A percentile compares a stretch with the other conserved stretches of the same genome.
Conservation (phyloP, 176 grass and related monocot genomes). For the Poa pratensis region DNA sequence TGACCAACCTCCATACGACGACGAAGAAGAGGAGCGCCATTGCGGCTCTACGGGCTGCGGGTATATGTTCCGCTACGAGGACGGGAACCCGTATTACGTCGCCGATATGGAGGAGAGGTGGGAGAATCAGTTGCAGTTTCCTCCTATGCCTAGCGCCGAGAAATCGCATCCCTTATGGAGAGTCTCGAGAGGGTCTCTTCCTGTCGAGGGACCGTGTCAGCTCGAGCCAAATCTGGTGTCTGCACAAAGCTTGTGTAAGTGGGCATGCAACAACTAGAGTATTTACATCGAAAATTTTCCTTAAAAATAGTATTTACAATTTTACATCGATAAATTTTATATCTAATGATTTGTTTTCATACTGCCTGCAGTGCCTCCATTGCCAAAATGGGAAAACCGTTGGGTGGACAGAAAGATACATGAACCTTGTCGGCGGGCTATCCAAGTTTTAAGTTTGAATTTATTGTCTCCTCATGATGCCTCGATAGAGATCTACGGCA, state of each 20-base stretch:
- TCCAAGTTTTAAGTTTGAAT: conserved; percentile 15
- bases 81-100: neutral
- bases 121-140: neutral
- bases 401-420: neutral
- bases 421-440: neutral
- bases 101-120: conserved; percentile 5
- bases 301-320: no score
- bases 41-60: neutral
- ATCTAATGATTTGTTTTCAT: neutral
- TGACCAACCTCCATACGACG: neutral
- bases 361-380: neutral
- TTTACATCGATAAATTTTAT: no score
- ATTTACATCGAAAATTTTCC: no score
- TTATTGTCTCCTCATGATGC: neutral
- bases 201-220: neutral
- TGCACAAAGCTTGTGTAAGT: neutral
- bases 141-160: neutral
- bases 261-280: no score
- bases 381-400: neutral
- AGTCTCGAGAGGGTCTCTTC: neutral
- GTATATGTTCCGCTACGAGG: neutral
- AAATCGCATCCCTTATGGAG: neutral
- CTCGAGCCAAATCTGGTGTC: neutral
- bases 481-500: neutral
- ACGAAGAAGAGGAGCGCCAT: neutral